Evolutionary conservation across 345 rosid species (phyloP), one percentile per base, ranked within the genome.

Genomic region (Gossypium mustelinum): DNA sequence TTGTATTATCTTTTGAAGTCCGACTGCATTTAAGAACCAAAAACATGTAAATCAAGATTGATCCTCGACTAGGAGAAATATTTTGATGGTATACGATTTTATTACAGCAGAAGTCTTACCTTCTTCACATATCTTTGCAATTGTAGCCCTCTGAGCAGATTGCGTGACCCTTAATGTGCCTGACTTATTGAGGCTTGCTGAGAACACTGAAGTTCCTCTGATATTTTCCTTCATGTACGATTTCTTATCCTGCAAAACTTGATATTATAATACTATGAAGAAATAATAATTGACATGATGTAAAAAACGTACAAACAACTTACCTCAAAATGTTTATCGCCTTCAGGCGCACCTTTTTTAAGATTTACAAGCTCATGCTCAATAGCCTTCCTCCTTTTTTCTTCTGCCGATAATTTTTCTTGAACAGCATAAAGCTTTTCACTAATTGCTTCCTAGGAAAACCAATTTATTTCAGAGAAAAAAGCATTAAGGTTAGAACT

Each of bases 61-160:
- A 4, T 24, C 48, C 1, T 12, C 3, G 27, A 54, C 39, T 44
- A 41, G 56, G 62, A 54, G 68, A 73, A 20, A 20, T 9, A 57
- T 22, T 2, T 20, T 68, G 6, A 54, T 44, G 11, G 43, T 25
- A 72, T 11, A 41, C 43, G 50, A 10, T 25, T 20, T n/a, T 72
- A 10, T 34, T 18, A 48, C 14, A 47, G 25, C 27, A 71, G 17
- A 70, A 50, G 52, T 66, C 79, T 65, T 87, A 81, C 98, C 98
- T 90, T 94, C 95, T 86, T 92, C 97, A 44, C 98, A 92, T 77
- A 94, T 89, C 83, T 90, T 90, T 50, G 98, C 92, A 83, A 94
- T 86, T 72, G 97, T 87, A 62, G 90, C 94, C 80, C 91, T 92
- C 81, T 94, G 94, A 84, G 89, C 82, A 73, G 91, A 87, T 24